Evolutionary conservation across 768 basidiomycete genomes (phyloP).

Genomic region (Punctularia strigosozonata): DNA sequence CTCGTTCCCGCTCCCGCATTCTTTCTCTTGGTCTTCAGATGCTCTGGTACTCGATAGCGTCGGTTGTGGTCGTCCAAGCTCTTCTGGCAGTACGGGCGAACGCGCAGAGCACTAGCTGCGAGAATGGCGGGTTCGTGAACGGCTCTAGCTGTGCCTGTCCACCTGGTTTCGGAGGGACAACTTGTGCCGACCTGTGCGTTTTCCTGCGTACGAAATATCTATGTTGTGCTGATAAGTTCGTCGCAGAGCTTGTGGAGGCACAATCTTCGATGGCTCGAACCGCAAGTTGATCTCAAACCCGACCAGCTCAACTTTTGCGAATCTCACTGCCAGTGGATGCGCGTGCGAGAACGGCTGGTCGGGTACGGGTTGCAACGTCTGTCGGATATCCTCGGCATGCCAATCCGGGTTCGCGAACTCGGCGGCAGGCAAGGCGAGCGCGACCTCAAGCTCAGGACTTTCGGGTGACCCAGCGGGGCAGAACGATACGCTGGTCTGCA

Average conservation of each 20-base stretch:
- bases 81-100: too few species aligned
- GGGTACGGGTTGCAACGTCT: slow-evolving; percentile 75
- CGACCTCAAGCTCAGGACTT: slow-evolving; percentile 14
- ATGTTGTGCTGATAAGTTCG: too few species aligned
- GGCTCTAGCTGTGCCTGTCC: slow-evolving; percentile 65
- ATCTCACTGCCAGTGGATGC: slow-evolving; percentile 58
- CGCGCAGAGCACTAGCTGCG: slow-evolving; percentile 33
- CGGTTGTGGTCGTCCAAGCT: too few species aligned
- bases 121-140: slow-evolving; percentile 54
- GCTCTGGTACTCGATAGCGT: too few species aligned
- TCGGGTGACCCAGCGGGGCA: slow-evolving; percentile 19
- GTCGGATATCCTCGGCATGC: slow-evolving; percentile 55
- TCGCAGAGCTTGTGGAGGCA: slow-evolving; percentile 78
- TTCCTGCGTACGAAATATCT: too few species aligned
- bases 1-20: too few species aligned
- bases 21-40: too few species aligned
- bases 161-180: slow-evolving; percentile 64
- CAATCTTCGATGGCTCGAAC: slow-evolving; percentile 59
- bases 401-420: slow-evolving; percentile 42
- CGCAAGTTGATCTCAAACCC: slow-evolving; percentile 37
- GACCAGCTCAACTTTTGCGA: slow-evolving; percentile 31
- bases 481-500: slow-evolving; percentile 69
- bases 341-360: slow-evolving; percentile 66
- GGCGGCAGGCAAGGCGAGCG: slow-evolving; percentile 22
- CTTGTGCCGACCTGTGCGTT: slow-evolving; percentile 56